phyloP scores from a whole-genome alignment of 441 rosid species.

The Gossypium gossypioides region DNA sequence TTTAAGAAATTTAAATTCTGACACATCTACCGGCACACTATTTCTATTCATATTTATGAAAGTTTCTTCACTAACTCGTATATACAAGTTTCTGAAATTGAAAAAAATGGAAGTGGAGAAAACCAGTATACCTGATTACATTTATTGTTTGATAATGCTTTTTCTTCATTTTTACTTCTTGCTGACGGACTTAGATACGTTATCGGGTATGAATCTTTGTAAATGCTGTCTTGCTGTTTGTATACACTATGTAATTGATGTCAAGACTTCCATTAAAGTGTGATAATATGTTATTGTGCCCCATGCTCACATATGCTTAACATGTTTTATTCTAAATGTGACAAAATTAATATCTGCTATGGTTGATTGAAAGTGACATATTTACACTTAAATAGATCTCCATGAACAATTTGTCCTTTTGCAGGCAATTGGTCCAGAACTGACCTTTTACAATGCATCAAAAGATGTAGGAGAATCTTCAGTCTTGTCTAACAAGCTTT shows the following conservation, averaged over 20 bases:
- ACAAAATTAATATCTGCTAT: background rate
- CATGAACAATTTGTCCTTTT: constrained; percentile 21
- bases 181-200: background rate
- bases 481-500: constrained; percentile 69
- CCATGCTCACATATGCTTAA: background rate
- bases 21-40: background rate
- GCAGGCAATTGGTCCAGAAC: constrained; percentile 95
- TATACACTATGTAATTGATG: background rate
- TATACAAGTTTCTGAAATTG: background rate
- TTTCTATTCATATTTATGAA: background rate
- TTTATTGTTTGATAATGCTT: background rate
- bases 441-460: constrained; percentile 78
- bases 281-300: background rate
- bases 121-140: background rate
- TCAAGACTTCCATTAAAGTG: background rate
- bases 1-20: background rate
- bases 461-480: constrained; percentile 63
- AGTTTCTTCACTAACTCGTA: background rate
- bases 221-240: background rate
- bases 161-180: background rate
- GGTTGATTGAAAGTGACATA: background rate
- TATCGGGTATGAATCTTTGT: background rate
- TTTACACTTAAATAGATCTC: constrained; percentile 13
- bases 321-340: background rate
- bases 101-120: background rate